Conservation (phyloP, 2,329 filamentous ascomycete species). For the Cordyceps farinosa region DNA sequence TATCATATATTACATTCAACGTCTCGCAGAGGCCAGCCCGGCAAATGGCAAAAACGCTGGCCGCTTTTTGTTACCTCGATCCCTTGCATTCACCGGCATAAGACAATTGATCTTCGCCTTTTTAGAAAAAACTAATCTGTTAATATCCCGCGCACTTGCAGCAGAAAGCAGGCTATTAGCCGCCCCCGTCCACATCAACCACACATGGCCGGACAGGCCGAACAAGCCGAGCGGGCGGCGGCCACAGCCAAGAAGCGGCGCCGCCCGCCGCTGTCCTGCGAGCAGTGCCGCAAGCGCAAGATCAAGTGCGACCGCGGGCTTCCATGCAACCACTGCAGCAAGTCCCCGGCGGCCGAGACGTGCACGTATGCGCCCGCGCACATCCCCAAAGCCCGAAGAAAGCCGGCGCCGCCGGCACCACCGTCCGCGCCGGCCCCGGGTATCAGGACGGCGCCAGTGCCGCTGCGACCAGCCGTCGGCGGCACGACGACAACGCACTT, state of each 20-base stretch:
- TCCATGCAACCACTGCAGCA: constrained; percentile 59
- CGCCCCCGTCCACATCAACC: not conserved
- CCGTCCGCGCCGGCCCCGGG: not conserved
- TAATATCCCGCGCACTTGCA: not conserved
- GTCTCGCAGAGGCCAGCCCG: too few relatives aligned
- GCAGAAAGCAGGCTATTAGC: not conserved
- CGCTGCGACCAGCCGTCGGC: not conserved
- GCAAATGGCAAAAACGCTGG: too few relatives aligned
- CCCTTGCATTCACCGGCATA: too few relatives aligned
- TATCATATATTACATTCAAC: too few relatives aligned
- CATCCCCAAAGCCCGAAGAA: constrained; percentile 22
- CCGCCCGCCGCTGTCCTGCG: constrained; percentile 47
- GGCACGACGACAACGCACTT: not conserved
- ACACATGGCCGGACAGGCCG: constrained; percentile 32
- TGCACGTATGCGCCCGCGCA: constrained; percentile 50
- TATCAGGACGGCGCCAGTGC: not conserved
- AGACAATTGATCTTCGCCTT: too few relatives aligned
- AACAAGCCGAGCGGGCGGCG: constrained; percentile 34
- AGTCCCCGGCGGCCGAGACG: constrained; percentile 40
- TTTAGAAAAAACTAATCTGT: too few relatives aligned
- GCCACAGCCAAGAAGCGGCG: constrained; percentile 35
- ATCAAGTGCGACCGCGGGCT: constrained; percentile 57
- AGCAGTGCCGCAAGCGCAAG: constrained; percentile 55
- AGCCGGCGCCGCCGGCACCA: not conserved
- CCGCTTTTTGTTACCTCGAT: too few relatives aligned